These are phyloP conservation scores for Mortierella antarctica DNA, from an alignment of 192 early-diverging fungal genomes.

Conservation along the genomic window DNA sequence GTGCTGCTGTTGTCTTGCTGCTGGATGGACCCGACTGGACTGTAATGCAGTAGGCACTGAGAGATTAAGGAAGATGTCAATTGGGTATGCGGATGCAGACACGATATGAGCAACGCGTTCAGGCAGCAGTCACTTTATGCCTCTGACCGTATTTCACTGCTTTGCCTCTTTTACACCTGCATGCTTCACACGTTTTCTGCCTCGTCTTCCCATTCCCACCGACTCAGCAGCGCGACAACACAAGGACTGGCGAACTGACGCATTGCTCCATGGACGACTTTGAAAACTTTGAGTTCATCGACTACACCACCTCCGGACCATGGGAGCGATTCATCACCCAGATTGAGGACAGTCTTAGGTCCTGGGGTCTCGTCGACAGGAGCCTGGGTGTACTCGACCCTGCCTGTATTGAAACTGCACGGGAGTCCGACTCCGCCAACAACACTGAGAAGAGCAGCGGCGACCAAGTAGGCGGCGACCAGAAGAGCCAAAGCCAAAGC, in stretches of 20 bases:
- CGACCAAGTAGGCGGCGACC: not conserved
- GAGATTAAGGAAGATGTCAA: too few species aligned
- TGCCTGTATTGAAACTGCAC: not conserved
- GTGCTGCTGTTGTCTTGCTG: not conserved
- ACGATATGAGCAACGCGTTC: not conserved
- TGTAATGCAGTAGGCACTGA: too few species aligned
- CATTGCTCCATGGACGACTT: constrained; percentile 58
- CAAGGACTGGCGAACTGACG: too few species aligned
- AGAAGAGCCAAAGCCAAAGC: not conserved
- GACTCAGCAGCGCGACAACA: too few species aligned
- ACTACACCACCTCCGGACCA: constrained; percentile 78
- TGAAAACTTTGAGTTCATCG: constrained; percentile 80
- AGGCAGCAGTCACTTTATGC: not conserved
- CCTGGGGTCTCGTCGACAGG: constrained; percentile 67
- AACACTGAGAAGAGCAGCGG: not conserved
- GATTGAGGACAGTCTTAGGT: constrained; percentile 68
- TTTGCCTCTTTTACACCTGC: too few species aligned
- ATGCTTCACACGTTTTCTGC: not conserved
- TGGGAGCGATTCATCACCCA: constrained; percentile 76
- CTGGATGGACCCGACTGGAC: not conserved
- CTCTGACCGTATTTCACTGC: too few species aligned
- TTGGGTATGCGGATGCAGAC: not conserved
- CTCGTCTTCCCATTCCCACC: not conserved
- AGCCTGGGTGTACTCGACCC: constrained; percentile 60
- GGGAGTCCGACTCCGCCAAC: not conserved